Evolutionary conservation across 257 asterid species (phyloP).

Genomic region (Scutellaria barbata): DNA sequence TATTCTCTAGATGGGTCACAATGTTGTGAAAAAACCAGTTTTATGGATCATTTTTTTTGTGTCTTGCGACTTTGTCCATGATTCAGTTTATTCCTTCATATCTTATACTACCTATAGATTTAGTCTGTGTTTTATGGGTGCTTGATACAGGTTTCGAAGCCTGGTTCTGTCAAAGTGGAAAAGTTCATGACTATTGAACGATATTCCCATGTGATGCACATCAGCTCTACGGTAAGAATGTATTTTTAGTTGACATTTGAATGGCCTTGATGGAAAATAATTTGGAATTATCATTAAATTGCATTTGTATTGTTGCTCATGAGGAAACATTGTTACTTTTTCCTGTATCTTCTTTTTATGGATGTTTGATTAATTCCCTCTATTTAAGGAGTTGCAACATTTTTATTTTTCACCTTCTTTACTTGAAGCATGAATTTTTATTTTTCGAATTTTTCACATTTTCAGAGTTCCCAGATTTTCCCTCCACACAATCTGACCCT

Average conservation of each 20-base stretch:
- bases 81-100: not conserved
- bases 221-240: constrained; percentile 87
- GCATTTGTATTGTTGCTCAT: not conserved
- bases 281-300: not conserved
- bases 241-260: not conserved
- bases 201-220: constrained; percentile 95
- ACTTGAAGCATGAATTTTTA: not conserved
- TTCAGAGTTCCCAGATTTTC: not conserved
- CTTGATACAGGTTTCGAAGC: constrained; percentile 73
- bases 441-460: not conserved
- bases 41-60: not conserved
- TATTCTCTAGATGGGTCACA: no score
- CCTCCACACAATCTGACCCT: constrained; percentile 11
- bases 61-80: not conserved
- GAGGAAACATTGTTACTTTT: constrained; percentile 5
- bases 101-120: not conserved
- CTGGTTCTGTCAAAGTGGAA: constrained; percentile 83
- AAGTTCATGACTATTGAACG: constrained; percentile 82
- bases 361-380: not conserved
- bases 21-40: no score
- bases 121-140: constrained; percentile 11
- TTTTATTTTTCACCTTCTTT: constrained; percentile 13
- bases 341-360: not conserved
- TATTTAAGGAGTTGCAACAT: not conserved
- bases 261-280: constrained; percentile 4